These are phyloP conservation scores for Flaveria floridana DNA, from an alignment of 140 eudicot genomes.

Conservation along the genomic window DNA sequence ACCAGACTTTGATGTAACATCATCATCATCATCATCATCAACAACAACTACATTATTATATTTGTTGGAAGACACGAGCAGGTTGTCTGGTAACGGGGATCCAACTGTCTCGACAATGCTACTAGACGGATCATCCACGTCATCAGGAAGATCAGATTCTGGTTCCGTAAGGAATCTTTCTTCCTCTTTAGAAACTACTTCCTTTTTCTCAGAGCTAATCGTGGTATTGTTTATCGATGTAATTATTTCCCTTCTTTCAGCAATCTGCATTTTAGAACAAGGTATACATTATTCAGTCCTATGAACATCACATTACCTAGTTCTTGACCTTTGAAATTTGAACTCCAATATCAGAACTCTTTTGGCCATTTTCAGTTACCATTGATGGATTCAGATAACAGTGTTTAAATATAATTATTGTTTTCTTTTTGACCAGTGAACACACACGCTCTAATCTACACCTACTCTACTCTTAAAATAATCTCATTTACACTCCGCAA, in stretches of 20 bases:
- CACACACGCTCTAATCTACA: no score
- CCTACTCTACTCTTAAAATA: no score
- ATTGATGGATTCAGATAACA: not conserved
- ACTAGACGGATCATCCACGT: conserved; percentile 25
- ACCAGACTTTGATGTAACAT: conserved; percentile 32
- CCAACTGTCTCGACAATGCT: conserved; percentile 10
- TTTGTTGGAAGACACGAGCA: conserved; percentile 12
- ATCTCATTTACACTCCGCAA: no score
- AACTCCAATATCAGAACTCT: not conserved
- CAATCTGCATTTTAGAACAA: conserved; percentile 57
- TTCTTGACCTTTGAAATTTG: not conserved
- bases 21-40: not conserved
- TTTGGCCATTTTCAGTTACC: not conserved
- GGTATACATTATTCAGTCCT: not conserved
- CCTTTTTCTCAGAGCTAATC: conserved; percentile 40
- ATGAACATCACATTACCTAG: not conserved
- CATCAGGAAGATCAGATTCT: conserved; percentile 27
- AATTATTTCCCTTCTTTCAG: conserved; percentile 76
- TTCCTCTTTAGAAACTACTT: conserved; percentile 30
- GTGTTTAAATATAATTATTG: not conserved
- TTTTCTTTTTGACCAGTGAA: no score
- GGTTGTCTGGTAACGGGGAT: conserved; percentile 1
- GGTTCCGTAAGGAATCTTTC: conserved; percentile 40
- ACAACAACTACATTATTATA: not conserved
- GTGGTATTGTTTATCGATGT: conserved; percentile 52